phyloP scores from a whole-genome alignment of 2,329 filamentous ascomycete genomes.

The Ceratocystis albifundus region DNA sequence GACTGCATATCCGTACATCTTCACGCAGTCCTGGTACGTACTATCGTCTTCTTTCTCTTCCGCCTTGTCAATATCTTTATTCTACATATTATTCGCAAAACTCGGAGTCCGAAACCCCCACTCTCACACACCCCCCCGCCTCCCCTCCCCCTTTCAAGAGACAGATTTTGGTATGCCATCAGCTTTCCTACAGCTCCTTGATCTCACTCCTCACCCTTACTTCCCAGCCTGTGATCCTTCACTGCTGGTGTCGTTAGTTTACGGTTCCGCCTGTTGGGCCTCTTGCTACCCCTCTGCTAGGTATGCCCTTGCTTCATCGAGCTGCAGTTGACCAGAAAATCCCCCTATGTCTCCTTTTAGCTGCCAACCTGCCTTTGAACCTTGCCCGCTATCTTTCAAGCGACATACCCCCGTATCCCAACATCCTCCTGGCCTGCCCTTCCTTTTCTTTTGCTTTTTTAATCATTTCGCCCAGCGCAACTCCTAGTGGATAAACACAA shows the following conservation, averaged over 20 bases:
- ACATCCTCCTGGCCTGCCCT: background rate
- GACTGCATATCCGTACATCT: background rate
- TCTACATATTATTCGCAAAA: background rate
- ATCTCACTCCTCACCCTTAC: background rate
- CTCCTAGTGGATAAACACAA: background rate
- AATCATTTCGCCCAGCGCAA: background rate
- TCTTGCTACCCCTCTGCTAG: background rate
- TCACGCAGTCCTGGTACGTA: background rate
- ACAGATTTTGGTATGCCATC: background rate
- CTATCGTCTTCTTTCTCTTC: background rate
- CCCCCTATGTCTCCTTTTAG: background rate
- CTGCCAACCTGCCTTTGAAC: conserved; percentile 5
- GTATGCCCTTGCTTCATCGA: background rate
- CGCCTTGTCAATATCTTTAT: background rate
- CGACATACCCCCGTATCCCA: background rate
- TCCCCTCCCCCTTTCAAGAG: background rate
- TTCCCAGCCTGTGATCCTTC: background rate
- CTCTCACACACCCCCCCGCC: too few relatives aligned
- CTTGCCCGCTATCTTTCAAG: background rate
- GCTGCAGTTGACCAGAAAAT: background rate
- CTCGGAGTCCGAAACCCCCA: conserved; percentile 7
- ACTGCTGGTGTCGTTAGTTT: background rate
- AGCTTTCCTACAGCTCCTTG: background rate
- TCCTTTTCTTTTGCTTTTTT: too few relatives aligned
- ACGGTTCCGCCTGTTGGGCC: conserved; percentile 1